These are phyloP conservation scores for Priceomyces fermenticarens DNA, from an alignment of 805 yeast species.

Conservation along the genomic window DNA sequence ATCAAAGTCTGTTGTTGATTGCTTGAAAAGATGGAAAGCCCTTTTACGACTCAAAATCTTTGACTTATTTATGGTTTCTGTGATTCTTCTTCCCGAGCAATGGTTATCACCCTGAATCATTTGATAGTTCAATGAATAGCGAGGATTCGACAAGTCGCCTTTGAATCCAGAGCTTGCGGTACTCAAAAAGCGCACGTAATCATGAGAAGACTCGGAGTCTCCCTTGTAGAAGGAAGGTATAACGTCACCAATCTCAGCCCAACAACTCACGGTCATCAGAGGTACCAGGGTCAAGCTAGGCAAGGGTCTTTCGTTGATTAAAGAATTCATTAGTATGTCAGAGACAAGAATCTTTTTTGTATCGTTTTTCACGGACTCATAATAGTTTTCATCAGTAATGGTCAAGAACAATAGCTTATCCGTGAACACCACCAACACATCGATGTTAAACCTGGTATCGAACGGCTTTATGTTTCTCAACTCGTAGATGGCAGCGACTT, in stretches of 20 bases:
- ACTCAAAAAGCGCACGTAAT: conserved; percentile 25
- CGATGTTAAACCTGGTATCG: conserved; percentile 19
- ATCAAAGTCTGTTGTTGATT: conserved; percentile 27
- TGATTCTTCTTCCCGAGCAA: conserved; percentile 35
- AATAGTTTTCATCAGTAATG: conserved; percentile 45
- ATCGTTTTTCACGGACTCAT: conserved; percentile 15
- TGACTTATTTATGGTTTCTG: conserved; percentile 63
- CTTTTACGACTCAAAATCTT: conserved; percentile 72
- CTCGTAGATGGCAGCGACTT: conserved; percentile 75
- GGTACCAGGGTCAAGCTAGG: conserved; percentile 52
- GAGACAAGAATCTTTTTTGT: conserved; percentile 57
- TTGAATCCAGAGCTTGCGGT: conserved; percentile 25
- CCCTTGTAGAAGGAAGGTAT: conserved; percentile 45
- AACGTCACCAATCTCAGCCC: conserved; percentile 62
- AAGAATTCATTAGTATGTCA: conserved; percentile 84
- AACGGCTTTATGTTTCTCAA: conserved; percentile 22
- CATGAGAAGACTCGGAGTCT: conserved; percentile 9
- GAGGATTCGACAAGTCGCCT: conserved; percentile 11
- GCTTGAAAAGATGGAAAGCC: conserved; percentile 81
- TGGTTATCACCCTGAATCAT: conserved; percentile 11
- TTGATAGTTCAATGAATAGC: conserved; percentile 25
- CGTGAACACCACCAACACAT: conserved; percentile 73
- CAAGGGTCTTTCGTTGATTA: conserved; percentile 81
- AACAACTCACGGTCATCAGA: conserved; percentile 59
- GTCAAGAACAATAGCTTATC: conserved; percentile 70